Base-by-base conservation (phyloP, 2,329 filamentous ascomycete genomes). In the Aspergillus vadensis region DNA sequence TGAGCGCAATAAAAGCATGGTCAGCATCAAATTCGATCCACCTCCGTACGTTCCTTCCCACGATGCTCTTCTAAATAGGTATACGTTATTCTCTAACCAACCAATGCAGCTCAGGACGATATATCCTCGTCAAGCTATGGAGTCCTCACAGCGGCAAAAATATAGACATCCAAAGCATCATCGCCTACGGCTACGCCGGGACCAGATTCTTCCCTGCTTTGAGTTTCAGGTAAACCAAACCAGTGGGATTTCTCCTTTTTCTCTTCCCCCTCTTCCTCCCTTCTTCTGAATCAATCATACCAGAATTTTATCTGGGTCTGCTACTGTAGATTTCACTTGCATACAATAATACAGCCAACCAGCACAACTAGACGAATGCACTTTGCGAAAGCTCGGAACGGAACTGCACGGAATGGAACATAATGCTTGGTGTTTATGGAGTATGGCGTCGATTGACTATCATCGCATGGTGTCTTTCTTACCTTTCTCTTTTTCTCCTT, bases 101-200 rank as follows among this genome's bases (percentile, higher is more conserved):
- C 7, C 1, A 51, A 38, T n/a, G 32, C 62, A 86, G 83, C 8
- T 91, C 91, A 10, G 91, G 91, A 5, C 86, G 91, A 59, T 96
- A 90, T 73, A 89, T 98, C 55, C 77, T 97, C 44, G 81, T 98
- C 64, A 97, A 97, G 80, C 86, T 97, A 74, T 97, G 92, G 91
- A 92, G 88, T 69, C 90, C 90, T 2, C 85, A 86, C 61, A 84
- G 86, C 25, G 86, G 88, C 51, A 82, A 85, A 4, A 96, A 96
- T 69, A 96, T 97, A 65, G 92, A 97, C 72, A 92, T 98, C 41
- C 90, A 97, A 74, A 91, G 89, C 49, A 88, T 97, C 23, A 85
- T 92, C 60, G 90, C 88, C 1, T 88, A 90, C 70, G 94, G 94
- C 0, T 97, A 88, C 76, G 91, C 91, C 0, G 94, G 94, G 4